Evolutionary conservation across 2,329 filamentous ascomycete species (phyloP).

Genomic region (Cylindrodendrum hubeiense): DNA sequence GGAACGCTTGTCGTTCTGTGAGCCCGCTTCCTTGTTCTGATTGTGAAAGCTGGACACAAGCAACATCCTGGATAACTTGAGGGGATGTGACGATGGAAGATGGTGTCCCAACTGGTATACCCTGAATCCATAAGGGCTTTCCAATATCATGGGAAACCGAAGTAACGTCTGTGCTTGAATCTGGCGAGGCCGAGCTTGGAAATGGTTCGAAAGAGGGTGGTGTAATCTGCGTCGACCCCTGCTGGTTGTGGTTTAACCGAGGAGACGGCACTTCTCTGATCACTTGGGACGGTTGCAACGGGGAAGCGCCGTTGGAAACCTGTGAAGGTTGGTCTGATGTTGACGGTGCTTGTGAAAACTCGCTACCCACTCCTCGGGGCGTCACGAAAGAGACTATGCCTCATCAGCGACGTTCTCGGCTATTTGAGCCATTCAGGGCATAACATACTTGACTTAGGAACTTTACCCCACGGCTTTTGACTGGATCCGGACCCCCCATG

Average conservation of each 20-base stretch:
- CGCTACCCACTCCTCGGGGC: slow-evolving; percentile 4
- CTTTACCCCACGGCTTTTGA: background rate
- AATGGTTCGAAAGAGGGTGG: background rate
- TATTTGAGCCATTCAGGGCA: background rate
- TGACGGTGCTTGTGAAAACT: slow-evolving; percentile 4
- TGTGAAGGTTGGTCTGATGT: background rate
- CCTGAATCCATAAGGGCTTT: background rate
- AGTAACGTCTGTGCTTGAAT: background rate
- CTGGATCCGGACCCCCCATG: background rate
- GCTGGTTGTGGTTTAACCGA: background rate
- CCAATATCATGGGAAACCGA: background rate
- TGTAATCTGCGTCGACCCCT: background rate
- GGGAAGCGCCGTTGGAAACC: background rate
- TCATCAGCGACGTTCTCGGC: background rate
- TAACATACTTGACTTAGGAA: slow-evolving; percentile 3
- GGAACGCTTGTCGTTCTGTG: slow-evolving; percentile 17
- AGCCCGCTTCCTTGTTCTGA: background rate
- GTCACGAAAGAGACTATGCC: slow-evolving; percentile 14
- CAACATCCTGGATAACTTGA: background rate
- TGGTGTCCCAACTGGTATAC: background rate
- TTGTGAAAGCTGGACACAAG: background rate
- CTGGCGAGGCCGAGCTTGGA: background rate
- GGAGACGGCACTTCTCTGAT: background rate
- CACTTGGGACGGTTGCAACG: background rate
- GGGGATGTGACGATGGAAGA: background rate